Percentiles rank a stretch among this genome's conserved stretches.
phyloP scores from a whole-genome alignment of 805 yeast genomes.

The Spathaspora boniae region DNA sequence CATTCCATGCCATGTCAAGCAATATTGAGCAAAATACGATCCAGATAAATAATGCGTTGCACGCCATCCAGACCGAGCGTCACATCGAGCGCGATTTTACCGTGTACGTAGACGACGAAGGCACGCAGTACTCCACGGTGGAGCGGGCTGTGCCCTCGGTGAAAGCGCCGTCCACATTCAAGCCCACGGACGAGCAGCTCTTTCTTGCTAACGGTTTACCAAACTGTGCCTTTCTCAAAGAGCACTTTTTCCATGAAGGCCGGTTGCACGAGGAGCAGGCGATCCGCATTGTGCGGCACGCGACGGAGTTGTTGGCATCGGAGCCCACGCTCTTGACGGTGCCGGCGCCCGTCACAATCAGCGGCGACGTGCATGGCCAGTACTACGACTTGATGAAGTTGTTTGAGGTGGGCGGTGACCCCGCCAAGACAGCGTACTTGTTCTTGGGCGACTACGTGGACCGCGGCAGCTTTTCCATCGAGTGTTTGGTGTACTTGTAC shows the following conservation, averaged over 20 bases:
- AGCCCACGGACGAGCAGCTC: constrained; percentile 67
- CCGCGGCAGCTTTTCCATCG: constrained; percentile 87
- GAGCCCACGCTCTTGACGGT: constrained; percentile 82
- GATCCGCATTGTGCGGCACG: constrained; percentile 57
- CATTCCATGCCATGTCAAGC: constrained; percentile 7
- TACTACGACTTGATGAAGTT: constrained; percentile 84
- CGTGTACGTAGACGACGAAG: constrained; percentile 53
- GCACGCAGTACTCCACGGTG: constrained; percentile 50
- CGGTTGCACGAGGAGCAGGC: constrained; percentile 71
- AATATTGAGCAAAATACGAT: constrained; percentile 10
- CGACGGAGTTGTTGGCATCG: constrained; percentile 54
- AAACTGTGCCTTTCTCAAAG: constrained; percentile 62
- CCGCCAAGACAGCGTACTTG: constrained; percentile 68
- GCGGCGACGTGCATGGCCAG: constrained; percentile 98
- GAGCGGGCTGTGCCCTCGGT: constrained; percentile 58
- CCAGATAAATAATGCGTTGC: constrained; percentile 61
- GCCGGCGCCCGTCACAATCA: constrained; percentile 91
- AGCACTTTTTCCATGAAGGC: constrained; percentile 80
- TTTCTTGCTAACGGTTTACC: constrained; percentile 67
- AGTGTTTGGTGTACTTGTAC: constrained; percentile 72
- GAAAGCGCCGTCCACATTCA: constrained; percentile 59
- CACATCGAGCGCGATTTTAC: constrained; percentile 35
- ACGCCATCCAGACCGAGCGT: constrained; percentile 36
- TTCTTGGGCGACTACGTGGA: constrained; percentile 95
- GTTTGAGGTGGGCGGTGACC: constrained; percentile 92